These are phyloP conservation scores for Boletus sensibilis DNA, from an alignment of 768 basidiomycete genomes.

Conservation along the genomic window DNA sequence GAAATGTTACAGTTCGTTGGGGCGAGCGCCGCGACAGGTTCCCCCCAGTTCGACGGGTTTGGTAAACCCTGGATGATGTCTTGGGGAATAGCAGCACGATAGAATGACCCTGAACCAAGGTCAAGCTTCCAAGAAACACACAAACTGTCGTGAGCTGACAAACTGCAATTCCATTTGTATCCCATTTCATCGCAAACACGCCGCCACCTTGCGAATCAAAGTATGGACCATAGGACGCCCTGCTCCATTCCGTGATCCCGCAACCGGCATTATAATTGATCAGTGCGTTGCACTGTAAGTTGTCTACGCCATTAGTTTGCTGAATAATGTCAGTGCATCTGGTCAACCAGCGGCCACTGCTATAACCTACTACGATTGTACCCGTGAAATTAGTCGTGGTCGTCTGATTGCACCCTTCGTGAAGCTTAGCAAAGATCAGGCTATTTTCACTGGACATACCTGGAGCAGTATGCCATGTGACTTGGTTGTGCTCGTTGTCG, in stretches of 20 bases:
- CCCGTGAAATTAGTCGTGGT: slow-evolving; percentile 59
- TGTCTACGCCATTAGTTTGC: slow-evolving; percentile 48
- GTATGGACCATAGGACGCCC: slow-evolving; percentile 77
- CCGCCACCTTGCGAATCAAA: slow-evolving; percentile 83
- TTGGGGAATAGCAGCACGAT: slow-evolving; percentile 69
- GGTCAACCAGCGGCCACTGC: not conserved
- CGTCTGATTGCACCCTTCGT: slow-evolving; percentile 57
- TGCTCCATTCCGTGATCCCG: slow-evolving; percentile 74
- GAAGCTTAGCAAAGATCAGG: slow-evolving; percentile 1
- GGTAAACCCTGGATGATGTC: slow-evolving; percentile 65
- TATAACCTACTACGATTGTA: slow-evolving; percentile 51
- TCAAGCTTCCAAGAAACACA: slow-evolving; percentile 1
- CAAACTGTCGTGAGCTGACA: slow-evolving; percentile 45
- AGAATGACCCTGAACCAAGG: slow-evolving; percentile 66
- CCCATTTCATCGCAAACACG: slow-evolving; percentile 90
- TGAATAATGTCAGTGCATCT: slow-evolving; percentile 21
- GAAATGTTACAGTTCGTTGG: slow-evolving; percentile 55
- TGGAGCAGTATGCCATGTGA: slow-evolving; percentile 74
- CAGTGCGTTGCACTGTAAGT: slow-evolving; percentile 54
- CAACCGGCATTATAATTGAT: slow-evolving; percentile 68
- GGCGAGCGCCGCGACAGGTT: slow-evolving; percentile 60
- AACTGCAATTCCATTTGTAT: slow-evolving; percentile 68
- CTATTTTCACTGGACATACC: slow-evolving; percentile 36
- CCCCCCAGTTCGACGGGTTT: slow-evolving; percentile 65
- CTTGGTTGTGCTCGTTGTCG: slow-evolving; percentile 81